Conservation (phyloP, 2,329 filamentous ascomycete genomes). For the Claviceps sp. region DNA sequence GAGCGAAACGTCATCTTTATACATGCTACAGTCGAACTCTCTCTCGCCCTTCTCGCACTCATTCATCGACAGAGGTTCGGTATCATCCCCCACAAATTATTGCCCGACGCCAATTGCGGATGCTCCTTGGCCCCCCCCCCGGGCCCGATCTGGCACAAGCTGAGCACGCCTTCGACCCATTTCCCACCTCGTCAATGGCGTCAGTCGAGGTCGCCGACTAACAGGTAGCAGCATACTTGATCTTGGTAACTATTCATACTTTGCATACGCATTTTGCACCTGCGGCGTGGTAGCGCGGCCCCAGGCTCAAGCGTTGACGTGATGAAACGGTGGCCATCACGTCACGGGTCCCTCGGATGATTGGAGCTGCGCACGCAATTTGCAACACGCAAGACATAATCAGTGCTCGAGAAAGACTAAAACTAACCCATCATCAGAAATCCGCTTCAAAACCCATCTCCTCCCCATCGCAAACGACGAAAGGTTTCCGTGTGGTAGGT, state of each 20-base stretch:
- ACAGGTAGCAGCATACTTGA: not conserved
- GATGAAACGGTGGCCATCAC: conserved; percentile 10
- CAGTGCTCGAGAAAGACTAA: not conserved
- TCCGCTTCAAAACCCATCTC: too few species aligned
- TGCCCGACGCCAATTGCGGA: not conserved
- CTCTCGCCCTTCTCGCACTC: not conserved
- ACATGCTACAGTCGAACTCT: not conserved
- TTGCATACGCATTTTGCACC: too few species aligned
- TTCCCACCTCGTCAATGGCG: not conserved
- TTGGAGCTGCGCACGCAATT: conserved; percentile 5
- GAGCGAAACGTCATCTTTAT: not conserved
- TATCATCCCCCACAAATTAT: not conserved
- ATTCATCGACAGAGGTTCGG: not conserved
- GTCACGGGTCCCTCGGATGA: conserved; percentile 3
- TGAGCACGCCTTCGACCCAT: not conserved
- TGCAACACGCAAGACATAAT: not conserved
- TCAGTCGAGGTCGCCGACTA: not conserved
- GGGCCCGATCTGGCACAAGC: not conserved
- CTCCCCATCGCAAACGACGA: too few species aligned
- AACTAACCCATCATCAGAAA: too few species aligned
- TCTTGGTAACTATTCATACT: too few species aligned
- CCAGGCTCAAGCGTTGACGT: conserved; percentile 4
- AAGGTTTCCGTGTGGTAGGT: too few species aligned
- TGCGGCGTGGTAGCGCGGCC: not conserved
- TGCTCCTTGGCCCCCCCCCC: not conserved